Percentiles rank a stretch among this genome's conserved stretches.
Evolutionary conservation across 1,284 basidiomycete species (phyloP).

Genomic region (Cryptococcus hybrid): DNA sequence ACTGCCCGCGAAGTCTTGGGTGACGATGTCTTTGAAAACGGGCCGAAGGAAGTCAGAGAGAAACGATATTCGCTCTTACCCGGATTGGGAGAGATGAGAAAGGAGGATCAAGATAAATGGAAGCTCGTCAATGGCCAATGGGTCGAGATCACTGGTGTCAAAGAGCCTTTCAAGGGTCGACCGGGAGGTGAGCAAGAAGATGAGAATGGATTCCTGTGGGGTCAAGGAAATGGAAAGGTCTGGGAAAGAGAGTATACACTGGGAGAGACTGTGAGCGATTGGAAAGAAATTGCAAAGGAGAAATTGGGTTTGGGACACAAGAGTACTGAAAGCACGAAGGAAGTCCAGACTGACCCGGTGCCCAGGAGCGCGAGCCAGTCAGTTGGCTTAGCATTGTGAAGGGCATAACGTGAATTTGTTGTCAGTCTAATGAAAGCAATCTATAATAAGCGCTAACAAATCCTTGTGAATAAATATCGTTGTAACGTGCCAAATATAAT

Average conservation of each 20-base stretch:
- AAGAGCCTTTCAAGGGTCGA: not conserved
- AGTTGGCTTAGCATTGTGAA: not conserved
- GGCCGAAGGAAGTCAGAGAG: slow-evolving; percentile 23
- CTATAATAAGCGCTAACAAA: too few relatives aligned
- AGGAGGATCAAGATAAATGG: not conserved
- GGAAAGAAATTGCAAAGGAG: slow-evolving; percentile 14
- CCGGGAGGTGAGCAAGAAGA: slow-evolving; percentile 3
- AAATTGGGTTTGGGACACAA: not conserved
- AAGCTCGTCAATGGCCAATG: not conserved
- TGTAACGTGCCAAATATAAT: too few relatives aligned
- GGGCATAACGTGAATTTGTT: too few relatives aligned
- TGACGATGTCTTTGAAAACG: slow-evolving; percentile 29
- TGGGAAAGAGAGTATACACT: slow-evolving; percentile 17
- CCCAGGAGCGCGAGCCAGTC: not conserved
- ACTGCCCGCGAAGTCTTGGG: slow-evolving; percentile 40
- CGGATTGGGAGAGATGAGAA: slow-evolving; percentile 12
- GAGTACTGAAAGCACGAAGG: not conserved
- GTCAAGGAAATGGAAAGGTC: slow-evolving; percentile 13
- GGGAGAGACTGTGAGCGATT: slow-evolving; percentile 13
- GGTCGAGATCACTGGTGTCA: not conserved
- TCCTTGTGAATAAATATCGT: too few relatives aligned
- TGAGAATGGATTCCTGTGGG: slow-evolving; percentile 8
- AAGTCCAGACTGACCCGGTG: not conserved
- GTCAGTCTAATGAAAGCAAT: too few relatives aligned
- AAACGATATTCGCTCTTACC: slow-evolving; percentile 18